phyloP scores from a whole-genome alignment of 2,329 filamentous ascomycete species.

The Stemphylium lycopersici region DNA sequence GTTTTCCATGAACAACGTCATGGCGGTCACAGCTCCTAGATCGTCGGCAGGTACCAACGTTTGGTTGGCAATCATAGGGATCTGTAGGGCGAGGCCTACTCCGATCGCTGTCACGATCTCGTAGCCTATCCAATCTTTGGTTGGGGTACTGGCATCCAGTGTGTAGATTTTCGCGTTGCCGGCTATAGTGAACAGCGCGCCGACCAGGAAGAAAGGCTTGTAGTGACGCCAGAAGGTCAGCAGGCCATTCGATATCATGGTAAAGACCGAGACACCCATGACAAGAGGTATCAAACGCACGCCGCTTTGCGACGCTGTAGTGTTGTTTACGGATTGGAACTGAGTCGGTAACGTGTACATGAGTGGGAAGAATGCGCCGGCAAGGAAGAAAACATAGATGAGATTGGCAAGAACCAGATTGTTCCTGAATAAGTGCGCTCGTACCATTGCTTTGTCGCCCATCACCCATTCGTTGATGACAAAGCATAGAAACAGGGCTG shows the following conservation, averaged over 20 bases:
- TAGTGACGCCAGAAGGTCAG: conserved; percentile 48
- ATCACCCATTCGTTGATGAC: conserved; percentile 35
- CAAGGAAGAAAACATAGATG: conserved; percentile 31
- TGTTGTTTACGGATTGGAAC: conserved; percentile 36
- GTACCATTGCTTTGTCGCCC: conserved; percentile 37
- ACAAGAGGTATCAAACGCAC: conserved; percentile 38
- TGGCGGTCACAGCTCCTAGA: conserved; percentile 48
- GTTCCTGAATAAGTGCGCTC: conserved; percentile 29
- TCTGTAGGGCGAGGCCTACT: conserved; percentile 51
- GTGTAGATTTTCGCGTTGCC: conserved; percentile 41
- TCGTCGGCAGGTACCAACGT: conserved; percentile 45
- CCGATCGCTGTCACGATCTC: conserved; percentile 55
- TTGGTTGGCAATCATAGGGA: conserved; percentile 51
- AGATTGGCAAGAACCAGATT: conserved; percentile 22
- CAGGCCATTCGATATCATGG: conserved; percentile 32
- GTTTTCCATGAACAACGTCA: conserved; percentile 53
- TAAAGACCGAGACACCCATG: conserved; percentile 35
- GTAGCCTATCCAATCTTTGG: conserved; percentile 56
- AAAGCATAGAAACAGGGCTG: conserved; percentile 53
- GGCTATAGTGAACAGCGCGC: conserved; percentile 28
- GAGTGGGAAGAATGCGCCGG: conserved; percentile 37
- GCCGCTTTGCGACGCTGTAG: conserved; percentile 34
- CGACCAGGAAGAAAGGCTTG: conserved; percentile 50
- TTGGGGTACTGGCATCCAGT: conserved; percentile 45
- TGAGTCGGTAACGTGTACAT: conserved; percentile 38